Percentiles rank a stretch among this genome's conserved stretches.
phyloP scores from a whole-genome alignment of 495 filamentous ascomycete genomes.

The Amphirosellinia nigrospora region DNA sequence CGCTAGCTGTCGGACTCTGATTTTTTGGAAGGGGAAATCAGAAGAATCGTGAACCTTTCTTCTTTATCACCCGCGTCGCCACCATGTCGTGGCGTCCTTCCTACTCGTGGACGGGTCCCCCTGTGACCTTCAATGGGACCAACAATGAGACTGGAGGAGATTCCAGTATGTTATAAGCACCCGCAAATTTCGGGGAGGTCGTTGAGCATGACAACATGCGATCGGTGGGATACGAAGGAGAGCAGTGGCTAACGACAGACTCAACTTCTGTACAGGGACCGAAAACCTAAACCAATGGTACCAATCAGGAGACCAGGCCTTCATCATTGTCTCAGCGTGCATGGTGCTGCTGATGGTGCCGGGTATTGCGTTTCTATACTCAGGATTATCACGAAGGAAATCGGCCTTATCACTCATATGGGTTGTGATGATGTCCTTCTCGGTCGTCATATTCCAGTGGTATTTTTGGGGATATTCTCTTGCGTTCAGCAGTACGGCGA shows the following conservation, averaged over 20 bases:
- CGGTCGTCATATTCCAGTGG: conserved; percentile 95
- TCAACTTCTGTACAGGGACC: conserved; percentile 50
- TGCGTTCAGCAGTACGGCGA: conserved; percentile 83
- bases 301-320: conserved; percentile 68
- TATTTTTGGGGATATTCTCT: conserved; percentile 99
- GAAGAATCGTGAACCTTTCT: not conserved
- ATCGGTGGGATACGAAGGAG: not conserved
- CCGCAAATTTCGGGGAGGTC: conserved; percentile 3
- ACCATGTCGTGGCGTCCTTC: conserved; percentile 61
- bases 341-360: conserved; percentile 98
- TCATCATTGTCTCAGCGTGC: conserved; percentile 87
- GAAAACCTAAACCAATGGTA: conserved; percentile 92
- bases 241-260: conserved; percentile 26
- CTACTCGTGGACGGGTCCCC: conserved; percentile 83
- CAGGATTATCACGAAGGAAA: conserved; percentile 92
- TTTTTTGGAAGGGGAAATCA: not conserved
- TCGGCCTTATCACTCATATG: conserved; percentile 94
- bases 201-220: conserved; percentile 6
- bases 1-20: not conserved
- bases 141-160: conserved; percentile 74
- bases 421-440: conserved; percentile 91
- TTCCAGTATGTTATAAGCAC: conserved; percentile 67
- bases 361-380: conserved; percentile 97
- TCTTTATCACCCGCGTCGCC: conserved; percentile 12
- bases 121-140: conserved; percentile 76